Conservation (phyloP, 169 alveolate species). For the Eimeria mitis region DNA sequence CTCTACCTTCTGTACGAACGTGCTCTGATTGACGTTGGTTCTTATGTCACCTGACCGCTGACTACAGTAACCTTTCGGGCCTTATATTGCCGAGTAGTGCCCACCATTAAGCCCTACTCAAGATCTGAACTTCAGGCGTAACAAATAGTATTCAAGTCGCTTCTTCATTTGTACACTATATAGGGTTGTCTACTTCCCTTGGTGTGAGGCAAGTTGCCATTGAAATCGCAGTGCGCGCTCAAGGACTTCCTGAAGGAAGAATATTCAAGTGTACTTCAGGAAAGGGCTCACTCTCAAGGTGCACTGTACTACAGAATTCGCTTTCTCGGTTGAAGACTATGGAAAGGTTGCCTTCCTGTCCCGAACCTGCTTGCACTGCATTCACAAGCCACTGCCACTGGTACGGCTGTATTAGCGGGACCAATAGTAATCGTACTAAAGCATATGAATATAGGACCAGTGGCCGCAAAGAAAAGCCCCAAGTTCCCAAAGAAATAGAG, state of each 20-base stretch:
- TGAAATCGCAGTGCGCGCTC: too few relatives aligned
- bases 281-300: not conserved
- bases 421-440: not conserved
- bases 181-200: too few relatives aligned
- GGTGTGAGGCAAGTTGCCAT: too few relatives aligned
- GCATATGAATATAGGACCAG: not conserved
- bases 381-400: not conserved
- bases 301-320: not conserved
- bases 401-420: not conserved
- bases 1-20: too few relatives aligned
- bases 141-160: too few relatives aligned
- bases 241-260: not conserved
- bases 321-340: not conserved
- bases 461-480: not conserved
- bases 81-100: too few relatives aligned
- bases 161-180: too few relatives aligned
- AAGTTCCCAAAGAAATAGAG: not conserved
- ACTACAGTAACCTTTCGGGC: too few relatives aligned
- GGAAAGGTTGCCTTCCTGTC: not conserved
- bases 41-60: too few relatives aligned
- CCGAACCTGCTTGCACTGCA: not conserved
- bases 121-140: too few relatives aligned
- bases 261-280: not conserved
- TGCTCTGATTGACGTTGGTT: too few relatives aligned
- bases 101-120: too few relatives aligned